phyloP scores from a whole-genome alignment of 495 filamentous ascomycete genomes.

The Darksidea phi region DNA sequence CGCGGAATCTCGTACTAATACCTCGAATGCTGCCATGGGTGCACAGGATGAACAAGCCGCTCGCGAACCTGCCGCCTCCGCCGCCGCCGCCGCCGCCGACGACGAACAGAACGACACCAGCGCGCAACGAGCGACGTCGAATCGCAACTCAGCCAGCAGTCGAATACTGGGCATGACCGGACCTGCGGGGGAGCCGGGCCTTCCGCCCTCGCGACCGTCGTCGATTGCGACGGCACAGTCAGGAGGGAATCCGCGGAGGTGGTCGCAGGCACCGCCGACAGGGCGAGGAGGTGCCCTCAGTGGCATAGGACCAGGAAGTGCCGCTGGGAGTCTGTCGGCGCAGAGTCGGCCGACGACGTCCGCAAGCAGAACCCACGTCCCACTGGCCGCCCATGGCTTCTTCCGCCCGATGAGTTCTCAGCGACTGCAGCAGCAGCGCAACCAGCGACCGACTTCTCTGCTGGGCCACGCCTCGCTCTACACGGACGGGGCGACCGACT shows the following conservation, averaged over 20 bases:
- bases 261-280: slow-evolving; percentile 51
- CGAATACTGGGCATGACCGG: slow-evolving; percentile 43
- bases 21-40: slow-evolving; percentile 36
- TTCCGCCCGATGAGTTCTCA: slow-evolving; percentile 97
- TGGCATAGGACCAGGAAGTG: slow-evolving; percentile 22
- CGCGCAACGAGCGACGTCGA: slow-evolving; percentile 13
- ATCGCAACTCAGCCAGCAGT: slow-evolving; percentile 27
- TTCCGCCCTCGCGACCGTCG: slow-evolving; percentile 45
- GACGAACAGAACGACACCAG: slow-evolving; percentile 38
- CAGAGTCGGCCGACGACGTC: slow-evolving; percentile 50
- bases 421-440: slow-evolving; percentile 85
- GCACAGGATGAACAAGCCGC: slow-evolving; percentile 36
- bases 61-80: slow-evolving; percentile 37
- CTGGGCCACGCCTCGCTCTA: slow-evolving; percentile 45
- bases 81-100: slow-evolving; percentile 50
- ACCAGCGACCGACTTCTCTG: slow-evolving; percentile 50
- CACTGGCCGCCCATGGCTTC: slow-evolving; percentile 85
- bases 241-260: slow-evolving; percentile 48
- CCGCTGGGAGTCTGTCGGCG: slow-evolving; percentile 42
- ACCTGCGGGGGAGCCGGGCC: slow-evolving; percentile 47
- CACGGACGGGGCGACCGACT: slow-evolving; percentile 46
- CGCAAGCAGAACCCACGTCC: slow-evolving; percentile 81
- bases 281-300: slow-evolving; percentile 40
- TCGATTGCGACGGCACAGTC: slow-evolving; percentile 45
- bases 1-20: slow-evolving; percentile 26